These are phyloP conservation scores for Petunia hybrid DNA, from an alignment of 305 asterid genomes.

Conservation along the genomic window DNA sequence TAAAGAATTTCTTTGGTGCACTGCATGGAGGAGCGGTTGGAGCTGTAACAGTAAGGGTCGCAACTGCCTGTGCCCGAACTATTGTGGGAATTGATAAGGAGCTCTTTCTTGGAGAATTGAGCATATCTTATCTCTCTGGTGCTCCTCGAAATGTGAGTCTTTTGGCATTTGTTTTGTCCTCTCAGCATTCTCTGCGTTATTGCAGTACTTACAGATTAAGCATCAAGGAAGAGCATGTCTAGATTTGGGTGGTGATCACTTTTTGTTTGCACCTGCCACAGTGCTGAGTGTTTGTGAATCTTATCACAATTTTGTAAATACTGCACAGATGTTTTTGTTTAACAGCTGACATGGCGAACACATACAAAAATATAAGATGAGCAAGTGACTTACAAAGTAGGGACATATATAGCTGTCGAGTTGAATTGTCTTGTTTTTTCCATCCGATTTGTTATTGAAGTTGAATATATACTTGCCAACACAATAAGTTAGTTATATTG, in stretches of 20 bases:
- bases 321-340: not conserved
- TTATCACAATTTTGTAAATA: conserved; percentile 3
- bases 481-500: not conserved
- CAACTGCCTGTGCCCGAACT: conserved; percentile 41
- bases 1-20: conserved; percentile 33
- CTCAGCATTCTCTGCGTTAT: not conserved
- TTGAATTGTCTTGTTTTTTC: not conserved
- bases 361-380: not conserved
- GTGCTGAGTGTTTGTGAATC: not conserved
- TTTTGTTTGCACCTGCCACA: not conserved
- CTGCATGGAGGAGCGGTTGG: conserved; percentile 40
- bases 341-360: not conserved
- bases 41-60: conserved; percentile 32
- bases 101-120: conserved; percentile 40
- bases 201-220: not conserved
- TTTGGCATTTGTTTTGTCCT: not conserved
- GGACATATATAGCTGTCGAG: not conserved
- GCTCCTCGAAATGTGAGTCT: conserved; percentile 30
- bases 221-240: not conserved
- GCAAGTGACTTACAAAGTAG: no score
- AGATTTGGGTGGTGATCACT: not conserved
- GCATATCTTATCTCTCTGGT: conserved; percentile 37
- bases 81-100: conserved; percentile 38
- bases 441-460: not conserved
- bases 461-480: not conserved